Evolutionary conservation across 2,329 filamentous ascomycete species (phyloP).

Genomic region (Alternaria gansuensis): DNA sequence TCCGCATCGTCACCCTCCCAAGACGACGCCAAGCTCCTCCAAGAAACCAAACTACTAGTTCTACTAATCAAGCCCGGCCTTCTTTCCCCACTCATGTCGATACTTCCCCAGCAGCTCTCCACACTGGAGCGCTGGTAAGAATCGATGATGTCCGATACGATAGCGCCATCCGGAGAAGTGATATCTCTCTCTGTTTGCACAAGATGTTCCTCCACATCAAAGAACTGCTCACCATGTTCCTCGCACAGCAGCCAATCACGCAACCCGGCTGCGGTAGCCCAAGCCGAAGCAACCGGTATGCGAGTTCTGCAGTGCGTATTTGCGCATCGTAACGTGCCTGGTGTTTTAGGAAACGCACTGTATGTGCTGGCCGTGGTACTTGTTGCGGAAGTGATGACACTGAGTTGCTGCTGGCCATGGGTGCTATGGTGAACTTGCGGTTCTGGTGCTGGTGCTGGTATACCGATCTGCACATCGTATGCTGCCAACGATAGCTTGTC

Average conservation of each 20-base stretch:
- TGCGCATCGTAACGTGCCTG: constrained; percentile 10
- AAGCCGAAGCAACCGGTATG: neutral
- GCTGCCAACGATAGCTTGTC: constrained; percentile 8
- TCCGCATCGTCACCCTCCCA: neutral
- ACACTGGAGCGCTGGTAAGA: neutral
- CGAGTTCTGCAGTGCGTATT: constrained; percentile 7
- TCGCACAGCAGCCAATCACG: constrained; percentile 3
- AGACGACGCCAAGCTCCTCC: constrained; percentile 4
- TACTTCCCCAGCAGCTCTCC: constrained; percentile 6
- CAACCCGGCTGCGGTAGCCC: neutral
- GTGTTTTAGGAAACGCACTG: constrained; percentile 14
- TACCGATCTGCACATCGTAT: neutral
- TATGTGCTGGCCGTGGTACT: neutral
- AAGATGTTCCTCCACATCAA: neutral
- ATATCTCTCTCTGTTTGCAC: neutral
- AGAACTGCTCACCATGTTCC: constrained; percentile 7
- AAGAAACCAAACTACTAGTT: neutral
- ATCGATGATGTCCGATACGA: neutral
- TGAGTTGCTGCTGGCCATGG: neutral
- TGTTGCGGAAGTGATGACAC: neutral
- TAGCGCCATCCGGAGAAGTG: neutral
- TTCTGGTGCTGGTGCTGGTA: neutral
- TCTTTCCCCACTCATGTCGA: neutral
- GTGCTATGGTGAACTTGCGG: neutral
- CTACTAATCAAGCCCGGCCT: neutral